phyloP scores from a whole-genome alignment of 1,284 basidiomycete species.

The Sanghuangporus weigelae region DNA sequence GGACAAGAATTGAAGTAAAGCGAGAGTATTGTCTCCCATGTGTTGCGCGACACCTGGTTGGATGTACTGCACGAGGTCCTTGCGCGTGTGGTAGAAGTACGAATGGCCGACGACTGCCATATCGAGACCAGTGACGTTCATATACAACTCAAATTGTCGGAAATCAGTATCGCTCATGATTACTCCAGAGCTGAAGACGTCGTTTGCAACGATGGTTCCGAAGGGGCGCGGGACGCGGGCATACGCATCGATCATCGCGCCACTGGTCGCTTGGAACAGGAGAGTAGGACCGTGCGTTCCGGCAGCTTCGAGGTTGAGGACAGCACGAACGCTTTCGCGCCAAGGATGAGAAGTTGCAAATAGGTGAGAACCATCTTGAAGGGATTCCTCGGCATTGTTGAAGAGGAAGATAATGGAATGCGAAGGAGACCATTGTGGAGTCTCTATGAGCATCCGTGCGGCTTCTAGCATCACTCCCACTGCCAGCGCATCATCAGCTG shows the following conservation, averaged over 20 bases:
- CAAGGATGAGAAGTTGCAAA: slow-evolving; percentile 84
- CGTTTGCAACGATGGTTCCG: slow-evolving; percentile 89
- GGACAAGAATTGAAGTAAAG: slow-evolving; percentile 78
- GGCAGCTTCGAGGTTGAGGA: slow-evolving; percentile 93
- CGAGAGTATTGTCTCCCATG: slow-evolving; percentile 89
- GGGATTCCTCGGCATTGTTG: slow-evolving; percentile 90
- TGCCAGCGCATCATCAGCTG: slow-evolving; percentile 83
- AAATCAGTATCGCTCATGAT: slow-evolving; percentile 93
- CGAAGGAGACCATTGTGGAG: slow-evolving; percentile 66
- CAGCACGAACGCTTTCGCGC: slow-evolving; percentile 72
- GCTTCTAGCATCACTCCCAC: slow-evolving; percentile 93
- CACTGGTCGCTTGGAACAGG: slow-evolving; percentile 93
- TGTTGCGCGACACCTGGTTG: slow-evolving; percentile 80
- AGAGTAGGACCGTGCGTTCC: slow-evolving; percentile 87
- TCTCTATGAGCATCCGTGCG: slow-evolving; percentile 75
- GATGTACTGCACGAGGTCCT: slow-evolving; percentile 81
- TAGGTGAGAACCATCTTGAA: slow-evolving; percentile 94
- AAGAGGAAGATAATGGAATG: slow-evolving; percentile 89
- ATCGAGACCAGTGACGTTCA: slow-evolving; percentile 83
- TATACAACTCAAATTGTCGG: slow-evolving; percentile 89
- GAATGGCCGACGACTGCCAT: slow-evolving; percentile 93
- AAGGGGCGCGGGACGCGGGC: slow-evolving; percentile 84
- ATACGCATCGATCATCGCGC: slow-evolving; percentile 92
- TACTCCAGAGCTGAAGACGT: slow-evolving; percentile 91
- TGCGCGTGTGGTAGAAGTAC: slow-evolving; percentile 90